A percentile compares a stretch with the other conserved stretches of the same genome.
Evolutionary conservation across 352 stramenopile species (phyloP).

Genomic region (Paralagenidium karlingii): DNA sequence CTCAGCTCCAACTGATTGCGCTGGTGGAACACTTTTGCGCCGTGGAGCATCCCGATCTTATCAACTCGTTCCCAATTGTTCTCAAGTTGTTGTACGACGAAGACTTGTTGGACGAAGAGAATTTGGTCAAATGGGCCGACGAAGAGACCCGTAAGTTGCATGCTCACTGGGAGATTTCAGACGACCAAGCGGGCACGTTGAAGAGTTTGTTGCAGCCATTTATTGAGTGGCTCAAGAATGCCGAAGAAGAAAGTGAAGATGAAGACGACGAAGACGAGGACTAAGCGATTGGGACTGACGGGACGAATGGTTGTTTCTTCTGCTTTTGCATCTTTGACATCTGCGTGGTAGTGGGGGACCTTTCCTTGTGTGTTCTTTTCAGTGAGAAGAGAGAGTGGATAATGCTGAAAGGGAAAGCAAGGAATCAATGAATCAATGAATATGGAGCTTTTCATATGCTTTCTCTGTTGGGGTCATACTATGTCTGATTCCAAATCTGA

Average conservation of each 20-base stretch:
- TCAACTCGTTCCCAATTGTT: constrained; percentile 86
- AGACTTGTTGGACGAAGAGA: constrained; percentile 93
- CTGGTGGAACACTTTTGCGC: constrained; percentile 85
- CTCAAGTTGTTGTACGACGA: constrained; percentile 96
- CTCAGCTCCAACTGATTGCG: constrained; percentile 90
- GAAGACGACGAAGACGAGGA: constrained; percentile 50
- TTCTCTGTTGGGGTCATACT: too few relatives aligned
- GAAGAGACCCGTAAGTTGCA: constrained; percentile 62
- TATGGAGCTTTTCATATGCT: too few relatives aligned
- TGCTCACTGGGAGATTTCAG: constrained; percentile 78
- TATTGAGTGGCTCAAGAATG: constrained; percentile 96
- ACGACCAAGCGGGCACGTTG: constrained; percentile 80
- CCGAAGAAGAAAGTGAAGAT: constrained; percentile 81
- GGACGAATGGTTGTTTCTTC: too few relatives aligned
- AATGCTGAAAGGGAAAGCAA: too few relatives aligned
- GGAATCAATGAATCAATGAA: too few relatives aligned
- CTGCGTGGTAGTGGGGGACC: too few relatives aligned
- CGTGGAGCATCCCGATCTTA: constrained; percentile 72
- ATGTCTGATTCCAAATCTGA: too few relatives aligned
- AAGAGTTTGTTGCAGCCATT: constrained; percentile 87
- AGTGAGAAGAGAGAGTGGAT: too few relatives aligned
- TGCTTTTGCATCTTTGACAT: too few relatives aligned
- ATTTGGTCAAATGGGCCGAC: constrained; percentile 87
- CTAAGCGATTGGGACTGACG: too few relatives aligned
- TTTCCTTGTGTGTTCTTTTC: too few relatives aligned